phyloP scores from a whole-genome alignment of 768 basidiomycete species.

The Pholiota conissans region DNA sequence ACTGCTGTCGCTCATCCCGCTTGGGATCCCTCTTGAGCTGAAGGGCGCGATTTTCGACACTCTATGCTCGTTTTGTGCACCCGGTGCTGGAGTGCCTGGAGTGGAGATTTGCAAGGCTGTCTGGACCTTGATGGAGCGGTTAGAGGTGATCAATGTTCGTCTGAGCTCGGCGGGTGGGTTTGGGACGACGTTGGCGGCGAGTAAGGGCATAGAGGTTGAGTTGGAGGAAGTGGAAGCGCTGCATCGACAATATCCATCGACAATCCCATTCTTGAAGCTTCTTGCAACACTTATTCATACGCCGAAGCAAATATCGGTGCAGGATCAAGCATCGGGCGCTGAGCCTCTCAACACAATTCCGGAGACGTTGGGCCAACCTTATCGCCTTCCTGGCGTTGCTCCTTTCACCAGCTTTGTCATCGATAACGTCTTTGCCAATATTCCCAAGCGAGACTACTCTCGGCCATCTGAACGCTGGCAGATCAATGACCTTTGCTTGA shows the following conservation, averaged over 20 bases:
- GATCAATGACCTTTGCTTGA: constrained; percentile 81
- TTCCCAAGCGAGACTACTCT: constrained; percentile 72
- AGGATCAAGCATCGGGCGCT: constrained; percentile 56
- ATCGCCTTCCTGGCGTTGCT: constrained; percentile 75
- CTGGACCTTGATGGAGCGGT: constrained; percentile 82
- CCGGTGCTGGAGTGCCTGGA: constrained; percentile 71
- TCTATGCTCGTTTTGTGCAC: constrained; percentile 78
- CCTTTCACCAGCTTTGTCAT: constrained; percentile 87
- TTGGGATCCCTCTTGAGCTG: constrained; percentile 84
- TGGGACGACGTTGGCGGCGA: constrained; percentile 48
- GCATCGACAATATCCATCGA: constrained; percentile 81
- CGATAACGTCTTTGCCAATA: constrained; percentile 84
- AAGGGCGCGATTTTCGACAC: constrained; percentile 86
- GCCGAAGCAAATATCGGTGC: constrained; percentile 66
- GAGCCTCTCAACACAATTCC: constrained; percentile 76
- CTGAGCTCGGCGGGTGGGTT: constrained; percentile 36
- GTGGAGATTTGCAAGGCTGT: constrained; percentile 81
- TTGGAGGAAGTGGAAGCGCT: constrained; percentile 85
- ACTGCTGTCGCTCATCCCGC: constrained; percentile 73
- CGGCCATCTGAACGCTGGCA: constrained; percentile 81
- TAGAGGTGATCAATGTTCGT: constrained; percentile 82
- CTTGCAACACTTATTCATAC: constrained; percentile 84
- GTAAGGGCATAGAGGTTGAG: constrained; percentile 83
- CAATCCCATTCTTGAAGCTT: constrained; percentile 83
- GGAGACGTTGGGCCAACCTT: constrained; percentile 76